Conservation (phyloP, 768 basidiomycete species). For the Galerina sulciceps region DNA sequence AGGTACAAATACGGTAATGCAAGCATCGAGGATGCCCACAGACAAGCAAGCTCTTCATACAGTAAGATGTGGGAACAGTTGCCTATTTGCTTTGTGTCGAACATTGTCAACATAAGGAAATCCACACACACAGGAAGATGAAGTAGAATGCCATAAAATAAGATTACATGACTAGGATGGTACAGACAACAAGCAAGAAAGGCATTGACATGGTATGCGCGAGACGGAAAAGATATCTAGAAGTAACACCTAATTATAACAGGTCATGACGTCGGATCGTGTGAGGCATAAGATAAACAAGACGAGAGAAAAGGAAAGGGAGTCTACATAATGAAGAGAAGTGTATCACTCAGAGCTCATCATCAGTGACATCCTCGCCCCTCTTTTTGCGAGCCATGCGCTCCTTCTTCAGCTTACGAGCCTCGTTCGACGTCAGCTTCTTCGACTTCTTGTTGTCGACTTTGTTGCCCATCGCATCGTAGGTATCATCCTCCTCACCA, state of each 20-base stretch:
- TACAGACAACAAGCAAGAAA: constrained; percentile 24
- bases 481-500: constrained; percentile 88
- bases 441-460: constrained; percentile 82
- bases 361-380: constrained; percentile 79
- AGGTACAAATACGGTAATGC: too few relatives aligned
- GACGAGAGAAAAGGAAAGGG: constrained; percentile 11
- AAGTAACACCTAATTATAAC: constrained; percentile 25
- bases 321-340: constrained; percentile 16
- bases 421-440: constrained; percentile 83
- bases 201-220: constrained; percentile 16
- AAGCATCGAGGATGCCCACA: too few relatives aligned
- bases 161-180: constrained; percentile 19
- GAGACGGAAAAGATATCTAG: constrained; percentile 12
- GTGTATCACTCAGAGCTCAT: constrained; percentile 52
- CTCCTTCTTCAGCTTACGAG: constrained; percentile 95
- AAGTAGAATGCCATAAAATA: constrained; percentile 27
- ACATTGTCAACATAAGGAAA: background rate
- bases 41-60: too few relatives aligned
- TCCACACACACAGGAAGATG: constrained; percentile 9
- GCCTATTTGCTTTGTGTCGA: background rate
- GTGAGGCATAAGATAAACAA: constrained; percentile 14
- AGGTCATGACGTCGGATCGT: constrained; percentile 22
- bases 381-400: constrained; percentile 89
- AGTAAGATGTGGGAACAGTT: too few relatives aligned
- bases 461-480: constrained; percentile 99